Evolutionary conservation across 371 early-diverging fungal genomes (phyloP).

Genomic region (Mucor circinelloides): DNA sequence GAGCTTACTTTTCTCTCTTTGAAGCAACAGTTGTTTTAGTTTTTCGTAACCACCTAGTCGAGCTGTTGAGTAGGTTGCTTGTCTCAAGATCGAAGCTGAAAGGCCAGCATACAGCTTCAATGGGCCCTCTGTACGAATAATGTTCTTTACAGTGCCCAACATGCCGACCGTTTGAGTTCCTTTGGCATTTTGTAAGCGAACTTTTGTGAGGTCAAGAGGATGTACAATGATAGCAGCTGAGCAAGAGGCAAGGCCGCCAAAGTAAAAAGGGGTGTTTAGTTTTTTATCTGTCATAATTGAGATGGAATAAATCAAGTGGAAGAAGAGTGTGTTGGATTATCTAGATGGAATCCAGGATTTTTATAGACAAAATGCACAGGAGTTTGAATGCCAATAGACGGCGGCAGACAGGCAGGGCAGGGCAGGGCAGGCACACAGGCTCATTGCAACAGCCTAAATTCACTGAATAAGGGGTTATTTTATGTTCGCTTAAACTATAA

Average conservation of each 20-base stretch:
- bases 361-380: no score
- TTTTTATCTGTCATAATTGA: constrained; percentile 1
- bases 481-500: neutral
- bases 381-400: no score
- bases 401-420: no score
- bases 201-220: constrained; percentile 73
- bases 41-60: constrained; percentile 72
- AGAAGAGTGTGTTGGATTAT: neutral
- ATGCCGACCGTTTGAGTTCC: constrained; percentile 33
- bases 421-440: no score
- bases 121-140: constrained; percentile 41
- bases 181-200: constrained; percentile 64
- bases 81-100: constrained; percentile 66
- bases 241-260: constrained; percentile 62
- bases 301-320: neutral
- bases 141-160: constrained; percentile 42
- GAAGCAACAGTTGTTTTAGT: constrained; percentile 40
- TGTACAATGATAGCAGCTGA: constrained; percentile 66
- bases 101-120: constrained; percentile 61
- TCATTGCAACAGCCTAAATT: no score
- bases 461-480: neutral
- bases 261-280: constrained; percentile 49
- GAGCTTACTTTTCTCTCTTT: constrained; percentile 30
- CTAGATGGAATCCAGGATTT: no score
- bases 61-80: constrained; percentile 71